Conservation (phyloP, 805 yeast species). For the Schizosaccharomyces osmophilus region DNA sequence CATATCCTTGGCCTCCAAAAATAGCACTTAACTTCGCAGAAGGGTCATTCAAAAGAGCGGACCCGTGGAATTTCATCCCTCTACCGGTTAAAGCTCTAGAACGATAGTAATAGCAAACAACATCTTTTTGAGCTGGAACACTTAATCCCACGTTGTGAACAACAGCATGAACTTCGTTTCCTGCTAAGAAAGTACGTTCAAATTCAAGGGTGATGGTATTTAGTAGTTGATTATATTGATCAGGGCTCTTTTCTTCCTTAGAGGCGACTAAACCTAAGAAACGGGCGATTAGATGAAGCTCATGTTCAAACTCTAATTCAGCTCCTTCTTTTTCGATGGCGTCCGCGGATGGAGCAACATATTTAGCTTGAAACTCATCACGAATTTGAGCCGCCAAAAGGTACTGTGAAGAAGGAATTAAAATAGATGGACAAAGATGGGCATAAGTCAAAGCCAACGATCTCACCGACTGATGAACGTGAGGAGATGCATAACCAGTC, state of each 20-base stretch:
- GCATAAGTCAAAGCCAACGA: constrained; percentile 74
- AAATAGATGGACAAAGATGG: constrained; percentile 60
- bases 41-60: constrained; percentile 37
- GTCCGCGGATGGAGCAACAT: neutral
- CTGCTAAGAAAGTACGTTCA: constrained; percentile 51
- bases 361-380: constrained; percentile 51
- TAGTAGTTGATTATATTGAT: constrained; percentile 46
- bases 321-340: constrained; percentile 60
- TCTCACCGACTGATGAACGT: constrained; percentile 30
- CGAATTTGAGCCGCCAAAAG: constrained; percentile 67
- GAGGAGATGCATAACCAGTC: constrained; percentile 22
- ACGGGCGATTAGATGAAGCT: constrained; percentile 61
- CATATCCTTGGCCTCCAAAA: constrained; percentile 98
- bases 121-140: constrained; percentile 38
- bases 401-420: constrained; percentile 63
- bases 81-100: constrained; percentile 28
- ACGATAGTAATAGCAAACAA: constrained; percentile 55
- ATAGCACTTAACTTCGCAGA: constrained; percentile 49
- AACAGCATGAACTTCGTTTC: constrained; percentile 65
- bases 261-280: constrained; percentile 41
- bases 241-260: constrained; percentile 18
- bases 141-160: constrained; percentile 41
- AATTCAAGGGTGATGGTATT: constrained; percentile 55
- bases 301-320: constrained; percentile 73
- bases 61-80: constrained; percentile 25